Conservation (phyloP, 2,329 filamentous ascomycete genomes). For the Colletotrichum tropicicola region DNA sequence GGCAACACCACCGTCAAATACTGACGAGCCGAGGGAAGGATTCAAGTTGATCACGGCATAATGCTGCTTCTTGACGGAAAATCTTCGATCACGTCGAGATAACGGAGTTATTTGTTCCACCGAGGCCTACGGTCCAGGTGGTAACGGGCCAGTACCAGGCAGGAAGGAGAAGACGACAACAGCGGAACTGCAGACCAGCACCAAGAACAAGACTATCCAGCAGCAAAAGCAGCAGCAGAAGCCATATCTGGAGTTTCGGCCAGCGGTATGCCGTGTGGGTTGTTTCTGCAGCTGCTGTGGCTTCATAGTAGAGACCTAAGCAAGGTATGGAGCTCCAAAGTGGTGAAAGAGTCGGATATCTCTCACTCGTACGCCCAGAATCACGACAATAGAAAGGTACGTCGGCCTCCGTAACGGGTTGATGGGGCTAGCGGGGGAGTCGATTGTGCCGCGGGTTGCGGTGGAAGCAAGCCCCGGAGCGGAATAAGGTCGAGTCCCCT, state of each 20-base stretch:
- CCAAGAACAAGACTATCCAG: not conserved
- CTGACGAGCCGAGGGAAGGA: not conserved
- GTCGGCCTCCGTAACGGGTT: too few relatives aligned
- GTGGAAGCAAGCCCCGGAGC: too few relatives aligned
- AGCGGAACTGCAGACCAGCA: not conserved
- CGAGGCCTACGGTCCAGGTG: not conserved
- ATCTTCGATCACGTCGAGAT: too few relatives aligned
- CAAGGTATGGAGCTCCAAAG: too few relatives aligned
- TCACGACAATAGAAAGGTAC: too few relatives aligned
- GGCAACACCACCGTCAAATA: too few relatives aligned
- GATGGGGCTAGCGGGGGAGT: too few relatives aligned
- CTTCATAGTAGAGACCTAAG: not conserved
- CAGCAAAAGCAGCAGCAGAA: constrained; percentile 14
- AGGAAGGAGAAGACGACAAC: not conserved
- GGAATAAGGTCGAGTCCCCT: too few relatives aligned
- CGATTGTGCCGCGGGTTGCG: too few relatives aligned
- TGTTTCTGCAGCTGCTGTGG: not conserved
- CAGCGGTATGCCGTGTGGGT: not conserved
- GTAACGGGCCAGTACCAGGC: not conserved
- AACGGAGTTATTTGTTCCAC: not conserved
- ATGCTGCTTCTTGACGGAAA: not conserved
- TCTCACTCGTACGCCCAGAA: too few relatives aligned
- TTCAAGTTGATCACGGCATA: not conserved
- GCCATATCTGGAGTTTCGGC: not conserved
- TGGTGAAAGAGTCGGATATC: too few relatives aligned